These are phyloP conservation scores for Trifolium fragiferum DNA, from an alignment of 306 rosid genomes.

Conservation along the genomic window DNA sequence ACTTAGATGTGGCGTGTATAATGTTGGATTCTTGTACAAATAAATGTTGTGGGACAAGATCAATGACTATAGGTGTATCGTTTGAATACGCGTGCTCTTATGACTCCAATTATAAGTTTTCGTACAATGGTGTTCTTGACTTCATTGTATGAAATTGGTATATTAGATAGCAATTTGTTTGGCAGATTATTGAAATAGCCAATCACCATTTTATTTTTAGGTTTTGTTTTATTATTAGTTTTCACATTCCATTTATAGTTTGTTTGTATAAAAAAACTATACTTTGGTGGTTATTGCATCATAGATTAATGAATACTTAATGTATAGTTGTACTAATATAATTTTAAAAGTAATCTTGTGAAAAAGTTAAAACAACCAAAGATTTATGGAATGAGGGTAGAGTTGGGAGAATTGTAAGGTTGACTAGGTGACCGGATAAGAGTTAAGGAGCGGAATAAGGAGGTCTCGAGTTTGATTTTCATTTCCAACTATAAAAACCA, in stretches of 20 bases:
- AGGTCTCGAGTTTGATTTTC: too few relatives aligned
- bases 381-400: too few relatives aligned
- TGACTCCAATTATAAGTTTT: slow-evolving; percentile 31
- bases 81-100: slow-evolving; percentile 24
- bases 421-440: too few relatives aligned
- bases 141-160: slow-evolving; percentile 21
- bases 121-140: neutral
- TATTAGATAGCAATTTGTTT: slow-evolving; percentile 20
- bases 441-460: too few relatives aligned
- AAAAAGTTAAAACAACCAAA: too few relatives aligned
- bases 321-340: too few relatives aligned
- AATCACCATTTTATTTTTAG: neutral
- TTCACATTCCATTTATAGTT: neutral
- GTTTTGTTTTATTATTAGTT: neutral
- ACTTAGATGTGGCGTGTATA: neutral
- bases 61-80: neutral
- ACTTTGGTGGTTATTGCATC: too few relatives aligned
- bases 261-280: neutral
- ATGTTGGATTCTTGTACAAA: slow-evolving; percentile 6
- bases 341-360: too few relatives aligned
- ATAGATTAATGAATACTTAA: too few relatives aligned
- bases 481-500: too few relatives aligned
- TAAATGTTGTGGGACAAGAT: slow-evolving; percentile 32
- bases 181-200: slow-evolving; percentile 1
- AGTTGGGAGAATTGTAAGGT: too few relatives aligned